These are phyloP conservation scores for Wickerhamia fluorescens DNA, from an alignment of 805 yeast species.

Conservation along the genomic window DNA sequence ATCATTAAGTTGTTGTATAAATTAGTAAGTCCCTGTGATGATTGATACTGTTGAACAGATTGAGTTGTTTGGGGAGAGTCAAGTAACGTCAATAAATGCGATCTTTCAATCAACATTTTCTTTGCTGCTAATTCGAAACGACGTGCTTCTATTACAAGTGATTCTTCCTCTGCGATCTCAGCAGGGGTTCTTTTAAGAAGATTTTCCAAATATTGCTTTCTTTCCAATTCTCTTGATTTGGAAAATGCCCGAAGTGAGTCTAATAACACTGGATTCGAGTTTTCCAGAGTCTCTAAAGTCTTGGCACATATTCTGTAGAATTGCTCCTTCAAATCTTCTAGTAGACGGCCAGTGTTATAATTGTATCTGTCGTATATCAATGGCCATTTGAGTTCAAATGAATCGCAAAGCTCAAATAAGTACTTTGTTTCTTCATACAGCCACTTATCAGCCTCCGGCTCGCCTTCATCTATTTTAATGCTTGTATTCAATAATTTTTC, in stretches of 20 bases:
- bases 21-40: conserved; percentile 86
- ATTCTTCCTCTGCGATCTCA: conserved; percentile 96
- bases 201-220: conserved; percentile 75
- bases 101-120: conserved; percentile 77
- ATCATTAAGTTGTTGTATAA: conserved; percentile 73
- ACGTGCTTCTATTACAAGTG: conserved; percentile 85
- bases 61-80: conserved; percentile 83
- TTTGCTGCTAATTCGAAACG: conserved; percentile 89
- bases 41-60: conserved; percentile 64
- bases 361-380: conserved; percentile 57
- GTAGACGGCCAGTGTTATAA: conserved; percentile 28
- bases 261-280: conserved; percentile 40
- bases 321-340: conserved; percentile 80
- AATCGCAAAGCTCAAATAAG: conserved; percentile 64
- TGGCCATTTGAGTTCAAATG: conserved; percentile 59
- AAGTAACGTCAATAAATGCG: conserved; percentile 64
- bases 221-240: conserved; percentile 62
- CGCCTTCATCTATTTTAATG: too few relatives aligned
- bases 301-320: conserved; percentile 64
- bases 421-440: conserved; percentile 68
- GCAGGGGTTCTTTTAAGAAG: conserved; percentile 83
- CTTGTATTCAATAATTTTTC: conserved; percentile 4
- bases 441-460: conserved; percentile 41
- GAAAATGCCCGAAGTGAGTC: conserved; percentile 60
- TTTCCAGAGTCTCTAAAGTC: conserved; percentile 34